phyloP scores from a whole-genome alignment of 1,284 basidiomycete species.

The Rhodotorula mucilaginosa region DNA sequence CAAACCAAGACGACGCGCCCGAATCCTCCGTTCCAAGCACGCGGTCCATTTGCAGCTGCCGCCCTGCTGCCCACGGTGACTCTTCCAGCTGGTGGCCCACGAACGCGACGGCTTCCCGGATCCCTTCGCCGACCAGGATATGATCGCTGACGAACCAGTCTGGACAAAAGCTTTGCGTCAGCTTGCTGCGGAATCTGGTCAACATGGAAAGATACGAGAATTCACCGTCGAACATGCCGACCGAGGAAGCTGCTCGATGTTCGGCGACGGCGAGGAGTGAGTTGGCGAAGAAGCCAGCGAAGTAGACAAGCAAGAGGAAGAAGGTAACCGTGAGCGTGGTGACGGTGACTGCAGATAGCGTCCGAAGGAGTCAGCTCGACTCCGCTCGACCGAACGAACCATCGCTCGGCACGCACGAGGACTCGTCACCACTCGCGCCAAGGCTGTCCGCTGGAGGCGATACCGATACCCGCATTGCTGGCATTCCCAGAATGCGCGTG shows the following conservation, averaged over 20 bases:
- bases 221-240: slow-evolving; percentile 20
- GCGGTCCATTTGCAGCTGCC: slow-evolving; percentile 2
- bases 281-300: slow-evolving; percentile 36
- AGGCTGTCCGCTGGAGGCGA: slow-evolving; percentile 14
- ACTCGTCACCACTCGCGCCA: slow-evolving; percentile 17
- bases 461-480: slow-evolving; percentile 21
- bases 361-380: not conserved
- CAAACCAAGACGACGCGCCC: not conserved
- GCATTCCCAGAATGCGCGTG: slow-evolving; percentile 25
- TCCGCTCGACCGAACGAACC: not conserved
- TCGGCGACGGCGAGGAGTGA: slow-evolving; percentile 25
- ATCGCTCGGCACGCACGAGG: not conserved
- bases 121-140: slow-evolving; percentile 33
- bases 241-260: not conserved
- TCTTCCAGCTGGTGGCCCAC: slow-evolving; percentile 30
- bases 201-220: not conserved
- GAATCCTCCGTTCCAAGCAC: not conserved
- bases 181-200: too few relatives aligned
- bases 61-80: slow-evolving; percentile 5
- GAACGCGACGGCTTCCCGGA: slow-evolving; percentile 34
- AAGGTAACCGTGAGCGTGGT: slow-evolving; percentile 14
- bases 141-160: slow-evolving; percentile 34
- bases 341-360: slow-evolving; percentile 16
- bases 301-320: slow-evolving; percentile 26
- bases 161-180: not conserved